Conservation (phyloP, 2,329 filamentous ascomycete species). For the Fusarium torreyae region DNA sequence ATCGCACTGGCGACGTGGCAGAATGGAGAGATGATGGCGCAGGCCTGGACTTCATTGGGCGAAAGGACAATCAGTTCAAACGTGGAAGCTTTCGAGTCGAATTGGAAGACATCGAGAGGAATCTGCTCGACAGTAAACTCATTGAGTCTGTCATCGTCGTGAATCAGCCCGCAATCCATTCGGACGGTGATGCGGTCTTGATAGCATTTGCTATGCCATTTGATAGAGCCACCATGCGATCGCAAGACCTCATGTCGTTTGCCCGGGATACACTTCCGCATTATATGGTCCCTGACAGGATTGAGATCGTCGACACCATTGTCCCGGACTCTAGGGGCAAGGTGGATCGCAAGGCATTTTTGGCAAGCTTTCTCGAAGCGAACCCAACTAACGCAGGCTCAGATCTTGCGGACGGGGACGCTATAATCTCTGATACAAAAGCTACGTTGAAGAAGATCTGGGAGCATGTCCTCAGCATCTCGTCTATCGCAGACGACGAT, state of each 20-base stretch:
- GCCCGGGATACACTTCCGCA: background rate
- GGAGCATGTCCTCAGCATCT: background rate
- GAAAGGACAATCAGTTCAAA: slow-evolving; percentile 13
- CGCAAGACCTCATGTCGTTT: background rate
- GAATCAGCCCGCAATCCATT: background rate
- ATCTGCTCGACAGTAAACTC: background rate
- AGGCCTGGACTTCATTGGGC: slow-evolving; percentile 4
- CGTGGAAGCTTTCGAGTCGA: slow-evolving; percentile 4
- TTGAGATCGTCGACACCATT: background rate
- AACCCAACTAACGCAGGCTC: background rate
- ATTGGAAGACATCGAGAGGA: slow-evolving; percentile 13
- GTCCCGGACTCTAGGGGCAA: background rate
- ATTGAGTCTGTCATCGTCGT: slow-evolving; percentile 4
- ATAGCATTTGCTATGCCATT: background rate
- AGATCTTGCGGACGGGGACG: background rate
- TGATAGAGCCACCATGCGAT: background rate
- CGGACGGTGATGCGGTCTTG: background rate
- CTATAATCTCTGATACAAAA: background rate
- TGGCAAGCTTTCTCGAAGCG: background rate
- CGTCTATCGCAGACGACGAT: background rate
- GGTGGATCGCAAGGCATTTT: background rate
- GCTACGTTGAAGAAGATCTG: background rate
- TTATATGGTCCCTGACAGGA: slow-evolving; percentile 10
- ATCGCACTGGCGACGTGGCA: slow-evolving; percentile 8
- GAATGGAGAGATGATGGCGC: slow-evolving; percentile 9